Base-by-base conservation (phyloP, 495 filamentous ascomycete genomes). In the Aspergillus cristatus region DNA sequence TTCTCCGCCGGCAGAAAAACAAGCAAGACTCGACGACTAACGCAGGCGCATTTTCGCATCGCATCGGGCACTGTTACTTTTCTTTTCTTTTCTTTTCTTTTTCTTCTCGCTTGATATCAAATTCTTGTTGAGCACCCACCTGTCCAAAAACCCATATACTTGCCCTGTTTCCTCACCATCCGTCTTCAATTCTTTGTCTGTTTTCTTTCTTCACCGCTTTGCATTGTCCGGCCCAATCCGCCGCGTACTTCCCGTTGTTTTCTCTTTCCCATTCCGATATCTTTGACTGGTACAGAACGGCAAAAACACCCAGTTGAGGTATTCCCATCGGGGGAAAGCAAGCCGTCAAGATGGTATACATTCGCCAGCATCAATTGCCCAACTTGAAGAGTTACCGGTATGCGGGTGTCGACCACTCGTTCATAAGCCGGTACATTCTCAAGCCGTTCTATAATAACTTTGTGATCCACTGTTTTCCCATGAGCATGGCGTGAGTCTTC, bases 391-490 rank as follows among this genome's bases (percentile, higher is more conserved):
- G 82, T 53, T 98, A 98, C 73, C 85, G 90, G 57, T 98, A 98
- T 71, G 83, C 82, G 14, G 76, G 76, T 28, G 81, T 95, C 48
- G 91, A 98, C 64, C 83, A 83, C 60, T 94, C 86, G 35, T 68
- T 95, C 37, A 65, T 86, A 29, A 97, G 93, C 48, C 77, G 75
- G 43, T 96, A 94, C 61, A 71, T 96, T 42, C 69, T 98, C 45
- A 97, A 98, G 70, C 91, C 91, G 14, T 98, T 96, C 64, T 98
- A 97, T 69, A 94, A 76, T 60, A 82, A 94, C 64, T 68, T 86
- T 45, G 93, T 91, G 49, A 95, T 98, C 64, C 73, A 86, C 35
- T 83, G 79, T 60, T 96, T 98, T 57, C 91, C 91, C 29, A 83
- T 93, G 79, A 83, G 62, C 54, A 97, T 98, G 91, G 91, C 91